Evolutionary conservation across 495 filamentous ascomycete species (phyloP).

Genomic region (Penicillium silybi): DNA sequence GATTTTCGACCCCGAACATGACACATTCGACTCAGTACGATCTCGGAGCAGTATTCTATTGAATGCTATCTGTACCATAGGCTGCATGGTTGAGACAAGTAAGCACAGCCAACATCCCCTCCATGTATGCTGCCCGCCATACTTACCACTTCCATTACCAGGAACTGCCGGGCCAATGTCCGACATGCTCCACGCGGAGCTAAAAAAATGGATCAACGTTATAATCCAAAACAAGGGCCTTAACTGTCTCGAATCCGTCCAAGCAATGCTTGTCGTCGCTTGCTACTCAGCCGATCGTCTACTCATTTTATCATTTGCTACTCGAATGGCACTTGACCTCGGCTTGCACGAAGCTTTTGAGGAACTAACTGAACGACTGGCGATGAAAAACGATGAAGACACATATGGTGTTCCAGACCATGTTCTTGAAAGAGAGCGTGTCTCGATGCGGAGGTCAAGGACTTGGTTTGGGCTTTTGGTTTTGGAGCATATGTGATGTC

Average conservation of each 20-base stretch:
- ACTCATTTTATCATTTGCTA: constrained; percentile 43
- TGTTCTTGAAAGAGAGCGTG: constrained; percentile 24
- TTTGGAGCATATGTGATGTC: constrained; percentile 42
- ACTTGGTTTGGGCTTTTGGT: constrained; percentile 47
- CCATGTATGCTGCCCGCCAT: not conserved
- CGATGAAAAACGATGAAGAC: constrained; percentile 24
- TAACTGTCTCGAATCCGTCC: constrained; percentile 42
- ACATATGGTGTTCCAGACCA: constrained; percentile 6
- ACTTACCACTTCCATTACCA: constrained; percentile 5
- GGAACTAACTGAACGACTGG: constrained; percentile 30
- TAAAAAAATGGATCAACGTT: constrained; percentile 44
- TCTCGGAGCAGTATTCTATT: constrained; percentile 40
- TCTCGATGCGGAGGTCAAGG: constrained; percentile 37
- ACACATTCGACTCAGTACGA: constrained; percentile 41
- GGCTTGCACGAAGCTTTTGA: constrained; percentile 41
- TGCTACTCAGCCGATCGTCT: constrained; percentile 48
- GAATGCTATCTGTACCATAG: constrained; percentile 48
- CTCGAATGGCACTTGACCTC: constrained; percentile 44
- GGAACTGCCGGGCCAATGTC: constrained; percentile 33
- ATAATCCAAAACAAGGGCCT: constrained; percentile 38
- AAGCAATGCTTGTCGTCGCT: constrained; percentile 46
- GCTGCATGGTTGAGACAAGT: constrained; percentile 41
- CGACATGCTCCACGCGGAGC: constrained; percentile 35
- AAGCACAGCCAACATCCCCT: not conserved
- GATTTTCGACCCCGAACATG: constrained; percentile 39